These are phyloP conservation scores for Miscanthus lutarioriparius DNA, from an alignment of 176 grass and related monocot species.

Conservation along the genomic window DNA sequence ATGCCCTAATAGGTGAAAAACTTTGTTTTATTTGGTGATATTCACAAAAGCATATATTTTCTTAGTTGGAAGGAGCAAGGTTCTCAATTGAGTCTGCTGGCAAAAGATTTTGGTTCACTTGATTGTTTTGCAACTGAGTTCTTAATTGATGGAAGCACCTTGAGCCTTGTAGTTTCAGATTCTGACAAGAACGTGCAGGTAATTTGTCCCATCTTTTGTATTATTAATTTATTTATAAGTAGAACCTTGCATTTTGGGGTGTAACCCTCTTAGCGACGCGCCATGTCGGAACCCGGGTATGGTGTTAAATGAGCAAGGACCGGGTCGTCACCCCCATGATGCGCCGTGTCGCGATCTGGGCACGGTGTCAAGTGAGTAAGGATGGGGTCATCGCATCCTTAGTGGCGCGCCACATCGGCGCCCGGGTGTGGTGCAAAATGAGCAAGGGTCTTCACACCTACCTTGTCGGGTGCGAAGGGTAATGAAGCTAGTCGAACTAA, in stretches of 20 bases:
- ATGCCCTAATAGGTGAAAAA: conserved; percentile 74
- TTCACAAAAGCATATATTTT: conserved; percentile 98
- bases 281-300: too few relatives aligned
- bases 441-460: too few relatives aligned
- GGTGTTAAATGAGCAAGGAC: too few relatives aligned
- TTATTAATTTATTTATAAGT: not conserved
- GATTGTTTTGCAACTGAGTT: conserved; percentile 95
- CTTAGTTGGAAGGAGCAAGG: conserved; percentile 98
- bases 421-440: too few relatives aligned
- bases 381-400: too few relatives aligned
- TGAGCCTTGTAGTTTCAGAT: conserved; percentile 88
- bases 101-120: conserved; percentile 93
- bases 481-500: too few relatives aligned
- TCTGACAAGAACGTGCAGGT: conserved; percentile 94
- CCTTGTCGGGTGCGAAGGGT: too few relatives aligned
- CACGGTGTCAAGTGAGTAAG: too few relatives aligned
- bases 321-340: too few relatives aligned
- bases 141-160: conserved; percentile 93
- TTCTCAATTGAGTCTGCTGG: conserved; percentile 87
- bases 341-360: too few relatives aligned
- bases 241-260: not conserved
- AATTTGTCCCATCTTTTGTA: conserved; percentile 1
- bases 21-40: conserved; percentile 89
- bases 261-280: too few relatives aligned
- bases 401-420: too few relatives aligned